These are phyloP conservation scores for Metschnikowia amazonensis DNA, from an alignment of 805 yeast genomes.

Conservation along the genomic window DNA sequence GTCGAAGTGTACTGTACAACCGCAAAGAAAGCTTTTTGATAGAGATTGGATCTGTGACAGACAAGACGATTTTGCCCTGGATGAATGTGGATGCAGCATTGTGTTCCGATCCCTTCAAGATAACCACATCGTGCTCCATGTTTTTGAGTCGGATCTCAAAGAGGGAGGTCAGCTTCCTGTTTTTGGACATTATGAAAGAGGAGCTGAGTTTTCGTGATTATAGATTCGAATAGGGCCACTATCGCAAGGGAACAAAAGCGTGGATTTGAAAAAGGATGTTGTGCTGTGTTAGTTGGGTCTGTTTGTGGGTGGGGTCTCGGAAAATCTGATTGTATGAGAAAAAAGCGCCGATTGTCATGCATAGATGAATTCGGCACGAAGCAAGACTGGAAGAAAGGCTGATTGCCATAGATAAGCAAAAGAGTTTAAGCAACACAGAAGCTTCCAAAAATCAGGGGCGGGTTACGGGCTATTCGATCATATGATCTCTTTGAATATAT, in stretches of 20 bases:
- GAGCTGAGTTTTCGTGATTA: too few species aligned
- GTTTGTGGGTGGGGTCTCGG: slow-evolving; percentile 1
- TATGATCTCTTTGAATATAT: not conserved
- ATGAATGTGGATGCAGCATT: slow-evolving; percentile 76
- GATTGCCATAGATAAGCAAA: too few species aligned
- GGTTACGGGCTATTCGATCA: not conserved
- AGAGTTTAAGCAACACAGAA: too few species aligned
- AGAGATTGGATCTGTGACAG: slow-evolving; percentile 69
- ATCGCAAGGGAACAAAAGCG: not conserved
- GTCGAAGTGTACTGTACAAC: slow-evolving; percentile 61
- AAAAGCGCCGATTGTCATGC: slow-evolving; percentile 4
- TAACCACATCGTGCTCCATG: slow-evolving; percentile 70
- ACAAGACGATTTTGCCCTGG: slow-evolving; percentile 72
- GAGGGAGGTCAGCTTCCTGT: slow-evolving; percentile 29
- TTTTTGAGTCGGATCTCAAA: slow-evolving; percentile 58
- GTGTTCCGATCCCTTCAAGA: slow-evolving; percentile 71
- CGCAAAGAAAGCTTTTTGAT: slow-evolving; percentile 62
- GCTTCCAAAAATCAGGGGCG: too few species aligned
- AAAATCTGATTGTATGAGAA: slow-evolving; percentile 2
- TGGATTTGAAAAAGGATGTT: not conserved
- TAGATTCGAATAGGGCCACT: too few species aligned
- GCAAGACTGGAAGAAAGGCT: not conserved
- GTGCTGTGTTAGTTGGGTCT: not conserved
- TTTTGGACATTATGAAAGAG: slow-evolving; percentile 14
- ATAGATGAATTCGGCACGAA: not conserved